These are phyloP conservation scores for Casaregolazyma lundiana DNA, from an alignment of 1,139 yeast genomes.

Conservation along the genomic window DNA sequence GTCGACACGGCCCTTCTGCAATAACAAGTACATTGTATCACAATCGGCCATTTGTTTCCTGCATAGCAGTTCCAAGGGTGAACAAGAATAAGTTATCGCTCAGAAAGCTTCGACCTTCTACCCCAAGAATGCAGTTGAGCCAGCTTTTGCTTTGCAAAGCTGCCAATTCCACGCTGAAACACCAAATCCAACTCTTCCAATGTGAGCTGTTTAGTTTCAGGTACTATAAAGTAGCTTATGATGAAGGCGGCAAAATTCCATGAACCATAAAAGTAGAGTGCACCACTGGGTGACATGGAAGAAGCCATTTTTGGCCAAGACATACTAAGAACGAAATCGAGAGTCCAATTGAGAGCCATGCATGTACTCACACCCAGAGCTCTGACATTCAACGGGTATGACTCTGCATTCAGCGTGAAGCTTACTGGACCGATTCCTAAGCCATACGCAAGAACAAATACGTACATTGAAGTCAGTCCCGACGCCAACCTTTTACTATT, in stretches of 20 bases:
- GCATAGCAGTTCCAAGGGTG: no score
- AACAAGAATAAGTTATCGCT: background rate
- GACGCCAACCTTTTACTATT: constrained; percentile 10
- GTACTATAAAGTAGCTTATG: constrained; percentile 10
- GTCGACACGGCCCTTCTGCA: no score
- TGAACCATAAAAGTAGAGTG: constrained; percentile 12
- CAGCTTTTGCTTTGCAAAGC: constrained; percentile 2
- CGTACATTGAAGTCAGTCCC: constrained; percentile 36
- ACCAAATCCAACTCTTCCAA: constrained; percentile 14
- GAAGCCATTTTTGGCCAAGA: constrained; percentile 47
- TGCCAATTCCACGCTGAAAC: constrained; percentile 57
- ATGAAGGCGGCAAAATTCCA: constrained; percentile 13
- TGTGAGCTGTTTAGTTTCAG: constrained; percentile 13
- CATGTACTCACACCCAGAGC: constrained; percentile 69
- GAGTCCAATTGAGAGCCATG: constrained; percentile 70
- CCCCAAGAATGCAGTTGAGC: background rate
- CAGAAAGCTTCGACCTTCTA: background rate
- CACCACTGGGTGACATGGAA: constrained; percentile 13
- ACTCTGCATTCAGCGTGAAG: constrained; percentile 67
- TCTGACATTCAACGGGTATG: constrained; percentile 65
- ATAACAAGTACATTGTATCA: no score
- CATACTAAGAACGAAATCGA: constrained; percentile 46
- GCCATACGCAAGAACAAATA: constrained; percentile 58
- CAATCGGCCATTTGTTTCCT: no score
- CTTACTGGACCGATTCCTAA: constrained; percentile 75